Conservation (phyloP, 805 yeast species). For the Dipodascopsis uninucleata region DNA sequence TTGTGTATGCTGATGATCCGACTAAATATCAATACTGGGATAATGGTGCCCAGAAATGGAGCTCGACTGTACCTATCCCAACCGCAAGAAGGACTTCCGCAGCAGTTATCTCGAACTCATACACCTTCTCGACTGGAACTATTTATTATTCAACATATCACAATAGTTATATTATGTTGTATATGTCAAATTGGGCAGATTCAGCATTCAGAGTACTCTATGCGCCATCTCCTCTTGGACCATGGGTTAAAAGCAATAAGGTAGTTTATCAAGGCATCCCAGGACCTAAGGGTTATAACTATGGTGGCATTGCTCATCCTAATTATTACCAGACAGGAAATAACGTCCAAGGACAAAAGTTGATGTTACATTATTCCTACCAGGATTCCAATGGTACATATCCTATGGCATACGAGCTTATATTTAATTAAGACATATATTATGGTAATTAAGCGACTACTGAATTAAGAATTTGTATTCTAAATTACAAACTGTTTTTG, state of each 20-base stretch:
- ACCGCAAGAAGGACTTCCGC: conserved; percentile 19
- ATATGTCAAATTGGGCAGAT: conserved; percentile 23
- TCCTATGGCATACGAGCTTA: conserved; percentile 5
- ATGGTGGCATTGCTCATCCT: conserved; percentile 22
- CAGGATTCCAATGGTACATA: conserved; percentile 17
- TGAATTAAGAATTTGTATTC: too few species aligned
- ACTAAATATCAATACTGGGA: conserved; percentile 15
- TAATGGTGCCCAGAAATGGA: conserved; percentile 9
- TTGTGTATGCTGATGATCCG: neutral
- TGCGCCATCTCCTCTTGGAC: conserved; percentile 24
- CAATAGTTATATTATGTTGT: conserved; percentile 17
- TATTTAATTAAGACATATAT: conserved; percentile 4
- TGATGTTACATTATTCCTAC: conserved; percentile 17
- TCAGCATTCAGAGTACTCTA: conserved; percentile 13
- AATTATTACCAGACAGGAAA: conserved; percentile 9
- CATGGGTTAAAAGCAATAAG: conserved; percentile 17
- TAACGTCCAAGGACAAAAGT: conserved; percentile 8
- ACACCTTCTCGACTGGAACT: conserved; percentile 22
- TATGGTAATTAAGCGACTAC: too few species aligned
- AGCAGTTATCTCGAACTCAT: conserved; percentile 13
- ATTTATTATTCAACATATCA: conserved; percentile 23
- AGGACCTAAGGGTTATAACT: conserved; percentile 17
- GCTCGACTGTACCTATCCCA: conserved; percentile 13
- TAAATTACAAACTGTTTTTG: too few species aligned
- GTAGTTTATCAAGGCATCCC: conserved; percentile 6